Conservation (phyloP, 768 basidiomycete genomes). For the Myochromella boudieri region DNA sequence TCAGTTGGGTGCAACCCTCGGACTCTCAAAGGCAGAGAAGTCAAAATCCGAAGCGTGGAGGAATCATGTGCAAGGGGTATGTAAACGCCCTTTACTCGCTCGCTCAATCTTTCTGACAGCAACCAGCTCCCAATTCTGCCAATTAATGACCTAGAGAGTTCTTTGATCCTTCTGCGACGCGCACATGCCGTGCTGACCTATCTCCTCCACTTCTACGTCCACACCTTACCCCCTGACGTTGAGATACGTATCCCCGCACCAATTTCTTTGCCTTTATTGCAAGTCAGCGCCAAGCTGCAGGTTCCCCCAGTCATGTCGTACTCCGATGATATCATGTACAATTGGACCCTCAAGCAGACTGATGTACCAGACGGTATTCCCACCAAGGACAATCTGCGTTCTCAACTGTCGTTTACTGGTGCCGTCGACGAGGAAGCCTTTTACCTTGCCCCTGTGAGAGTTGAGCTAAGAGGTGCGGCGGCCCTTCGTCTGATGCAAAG, state of each 20-base stretch:
- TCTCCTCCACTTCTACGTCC: constrained; percentile 80
- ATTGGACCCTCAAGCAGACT: constrained; percentile 54
- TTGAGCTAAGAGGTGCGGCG: constrained; percentile 86
- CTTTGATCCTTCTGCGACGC: constrained; percentile 64
- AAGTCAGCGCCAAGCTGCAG: constrained; percentile 69
- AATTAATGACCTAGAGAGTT: constrained; percentile 41
- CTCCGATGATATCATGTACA: constrained; percentile 91
- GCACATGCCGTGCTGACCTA: constrained; percentile 78
- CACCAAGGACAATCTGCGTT: constrained; percentile 61
- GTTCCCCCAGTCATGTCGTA: constrained; percentile 91
- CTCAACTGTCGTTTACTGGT: constrained; percentile 73
- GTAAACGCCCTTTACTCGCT: constrained; percentile 18
- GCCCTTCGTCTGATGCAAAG: constrained; percentile 84
- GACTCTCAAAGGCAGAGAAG: constrained; percentile 37
- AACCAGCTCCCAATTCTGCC: constrained; percentile 55
- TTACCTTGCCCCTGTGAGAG: constrained; percentile 84
- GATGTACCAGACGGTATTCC: constrained; percentile 36
- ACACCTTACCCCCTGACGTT: constrained; percentile 51
- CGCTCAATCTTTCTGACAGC: not conserved
- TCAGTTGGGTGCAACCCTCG: constrained; percentile 58
- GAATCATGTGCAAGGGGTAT: constrained; percentile 45
- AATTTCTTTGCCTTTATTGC: constrained; percentile 76
- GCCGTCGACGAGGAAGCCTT: constrained; percentile 87
- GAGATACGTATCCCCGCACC: constrained; percentile 69
- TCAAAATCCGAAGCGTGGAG: constrained; percentile 55